Percentiles rank a stretch among this genome's conserved stretches.
phyloP scores from a whole-genome alignment of 768 basidiomycete species.

The Termitomyces sp. region DNA sequence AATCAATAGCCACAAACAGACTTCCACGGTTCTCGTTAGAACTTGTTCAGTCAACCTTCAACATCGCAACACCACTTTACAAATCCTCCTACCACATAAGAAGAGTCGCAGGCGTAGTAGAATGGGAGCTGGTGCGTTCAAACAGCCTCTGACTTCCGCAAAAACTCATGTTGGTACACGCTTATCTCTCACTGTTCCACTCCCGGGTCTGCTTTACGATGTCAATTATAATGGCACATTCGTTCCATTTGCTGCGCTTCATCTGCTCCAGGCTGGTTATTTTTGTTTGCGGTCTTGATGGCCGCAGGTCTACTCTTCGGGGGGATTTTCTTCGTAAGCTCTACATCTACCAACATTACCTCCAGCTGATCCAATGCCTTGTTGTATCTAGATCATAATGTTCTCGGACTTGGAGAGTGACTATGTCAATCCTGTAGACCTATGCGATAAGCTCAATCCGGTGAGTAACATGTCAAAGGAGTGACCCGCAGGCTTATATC shows the following conservation, averaged over 20 bases:
- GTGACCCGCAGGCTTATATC: neutral
- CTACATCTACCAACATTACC: neutral
- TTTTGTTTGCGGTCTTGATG: slow-evolving; percentile 93
- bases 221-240: neutral
- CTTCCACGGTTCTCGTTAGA: neutral
- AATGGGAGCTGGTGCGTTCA: slow-evolving; percentile 7
- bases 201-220: neutral
- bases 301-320: slow-evolving; percentile 94
- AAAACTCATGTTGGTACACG: neutral
- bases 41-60: too few species aligned
- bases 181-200: neutral
- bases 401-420: slow-evolving; percentile 99
- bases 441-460: slow-evolving; percentile 98
- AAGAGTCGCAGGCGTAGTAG: neutral
- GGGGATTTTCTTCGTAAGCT: slow-evolving; percentile 97
- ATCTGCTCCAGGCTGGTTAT: slow-evolving; percentile 75
- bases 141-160: neutral
- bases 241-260: neutral
- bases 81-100: neutral
- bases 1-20: slow-evolving; percentile 2
- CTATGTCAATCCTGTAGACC: slow-evolving; percentile 99
- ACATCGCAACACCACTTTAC: neutral
- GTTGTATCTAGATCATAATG: slow-evolving; percentile 85
- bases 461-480: slow-evolving; percentile 37
- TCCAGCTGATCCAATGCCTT: neutral